Evolutionary conservation across 1,284 basidiomycete species (phyloP).

Genomic region (Neolentinus lepideus): DNA sequence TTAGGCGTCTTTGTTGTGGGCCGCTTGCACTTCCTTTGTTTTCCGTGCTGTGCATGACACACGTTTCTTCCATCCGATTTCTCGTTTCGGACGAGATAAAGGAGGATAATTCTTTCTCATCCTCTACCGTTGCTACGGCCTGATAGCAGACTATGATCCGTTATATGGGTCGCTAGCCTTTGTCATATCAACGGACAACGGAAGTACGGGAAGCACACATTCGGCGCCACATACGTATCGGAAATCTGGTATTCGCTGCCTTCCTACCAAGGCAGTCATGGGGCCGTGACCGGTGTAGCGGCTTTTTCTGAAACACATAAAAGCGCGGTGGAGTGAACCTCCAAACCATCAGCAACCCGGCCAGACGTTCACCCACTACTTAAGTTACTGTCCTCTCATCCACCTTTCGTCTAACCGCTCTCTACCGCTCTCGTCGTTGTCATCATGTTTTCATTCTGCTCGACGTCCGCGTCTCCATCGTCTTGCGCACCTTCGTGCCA

Average conservation of each 20-base stretch:
- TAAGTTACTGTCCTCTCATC: background rate
- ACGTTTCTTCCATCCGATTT: background rate
- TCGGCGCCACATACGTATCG: constrained; percentile 2
- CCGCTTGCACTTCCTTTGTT: background rate
- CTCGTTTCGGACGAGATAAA: background rate
- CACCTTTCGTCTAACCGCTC: background rate
- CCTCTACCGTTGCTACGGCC: background rate
- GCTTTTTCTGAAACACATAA: background rate
- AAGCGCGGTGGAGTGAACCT: background rate
- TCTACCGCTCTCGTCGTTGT: background rate
- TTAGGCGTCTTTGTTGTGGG: background rate
- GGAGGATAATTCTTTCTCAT: background rate
- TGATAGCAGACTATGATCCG: constrained; percentile 1
- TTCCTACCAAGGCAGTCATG: background rate
- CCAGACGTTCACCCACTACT: background rate
- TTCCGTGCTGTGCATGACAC: constrained; percentile 1
- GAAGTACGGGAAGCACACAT: background rate
- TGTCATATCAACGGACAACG: constrained; percentile 1
- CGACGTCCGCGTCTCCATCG: background rate
- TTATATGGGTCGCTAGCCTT: background rate
- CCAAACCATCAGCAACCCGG: background rate
- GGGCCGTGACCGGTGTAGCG: background rate
- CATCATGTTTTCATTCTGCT: background rate
- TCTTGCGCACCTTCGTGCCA: background rate
- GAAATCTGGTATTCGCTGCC: background rate